Base-by-base conservation (phyloP, 306 rosid genomes). In the Citrullus mucosospermus region DNA sequence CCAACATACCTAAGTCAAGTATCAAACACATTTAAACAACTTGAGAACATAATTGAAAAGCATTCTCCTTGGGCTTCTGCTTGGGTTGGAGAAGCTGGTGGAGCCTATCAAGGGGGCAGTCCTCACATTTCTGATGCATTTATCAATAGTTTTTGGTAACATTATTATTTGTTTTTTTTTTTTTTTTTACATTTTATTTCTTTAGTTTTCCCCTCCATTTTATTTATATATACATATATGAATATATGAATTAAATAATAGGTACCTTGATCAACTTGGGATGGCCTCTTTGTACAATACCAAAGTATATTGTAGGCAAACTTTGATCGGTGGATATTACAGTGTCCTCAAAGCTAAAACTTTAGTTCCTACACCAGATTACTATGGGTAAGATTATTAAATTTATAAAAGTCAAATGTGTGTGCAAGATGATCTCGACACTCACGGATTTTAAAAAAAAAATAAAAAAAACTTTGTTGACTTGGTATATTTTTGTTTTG, bases 41-140 rank as follows among this genome's bases (percentile, higher is more conserved):
- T 93, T 78, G 80, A 86, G 36, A 82, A 79, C 61, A 88, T 86
- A 60, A 85, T 90, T 78, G n/a, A 85, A 53, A 81, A 65, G 66
- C 41, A 88, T 39, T 96, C 95, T 12, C 93, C 93, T 83, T 82
- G 11, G 28, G 3, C 60, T 55, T 18, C 85, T 66, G 88, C 92
- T 61, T 93, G 98, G 98, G 93, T 93, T 65, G 98, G 97, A 57
- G 98, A 93, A 91, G 86, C 98, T n/a, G 98, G 98, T 57, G 98
- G 98, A n/a, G 97, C 95, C 74, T 93, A 38, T 85, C 91, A 91
- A 75, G 91, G 97, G 43, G 97, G 97, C 1, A 89, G 96, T 54
- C 91, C 63, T 78, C 8, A 86, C 74, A 89, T 93, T 78, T 93
- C 97, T 34, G 80, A 90, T 85, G 81, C 92, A 74, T 91, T 86